These are phyloP conservation scores for Cutaneotrichosporon spelunceum DNA, from an alignment of 1,284 basidiomycete genomes.

Conservation along the genomic window DNA sequence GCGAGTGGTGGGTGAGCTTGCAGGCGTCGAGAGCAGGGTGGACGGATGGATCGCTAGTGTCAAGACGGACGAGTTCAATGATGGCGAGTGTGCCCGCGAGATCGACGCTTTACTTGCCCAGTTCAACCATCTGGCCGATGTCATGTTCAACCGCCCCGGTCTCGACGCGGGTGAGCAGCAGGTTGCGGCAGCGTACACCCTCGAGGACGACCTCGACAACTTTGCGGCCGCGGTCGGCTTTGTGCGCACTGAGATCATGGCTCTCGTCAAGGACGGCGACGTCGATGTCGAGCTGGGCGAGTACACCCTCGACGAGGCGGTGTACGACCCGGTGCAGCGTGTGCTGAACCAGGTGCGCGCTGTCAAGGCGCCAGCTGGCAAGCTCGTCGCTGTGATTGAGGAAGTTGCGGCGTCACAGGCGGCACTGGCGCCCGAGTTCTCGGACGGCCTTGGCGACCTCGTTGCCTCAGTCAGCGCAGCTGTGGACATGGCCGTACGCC, in stretches of 20 bases:
- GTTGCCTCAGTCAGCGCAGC: slow-evolving; percentile 71
- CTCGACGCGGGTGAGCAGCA: slow-evolving; percentile 83
- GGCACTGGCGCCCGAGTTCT: slow-evolving; percentile 67
- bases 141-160: slow-evolving; percentile 75
- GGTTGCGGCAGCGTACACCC: slow-evolving; percentile 70
- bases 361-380: slow-evolving; percentile 78
- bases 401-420: slow-evolving; percentile 68
- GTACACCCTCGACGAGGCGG: slow-evolving; percentile 64
- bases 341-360: slow-evolving; percentile 75
- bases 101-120: slow-evolving; percentile 79
- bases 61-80: slow-evolving; percentile 81
- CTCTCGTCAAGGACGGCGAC: slow-evolving; percentile 69
- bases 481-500: slow-evolving; percentile 85
- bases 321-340: slow-evolving; percentile 76
- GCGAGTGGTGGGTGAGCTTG: slow-evolving; percentile 75
- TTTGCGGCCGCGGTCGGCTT: slow-evolving; percentile 84
- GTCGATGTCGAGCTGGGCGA: slow-evolving; percentile 68
- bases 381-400: slow-evolving; percentile 76
- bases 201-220: slow-evolving; percentile 87
- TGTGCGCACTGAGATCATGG: slow-evolving; percentile 75
- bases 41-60: slow-evolving; percentile 85
- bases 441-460: slow-evolving; percentile 68
- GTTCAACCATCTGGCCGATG: slow-evolving; percentile 83
- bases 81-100: slow-evolving; percentile 86
- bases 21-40: slow-evolving; percentile 81